Base-by-base conservation (phyloP, 495 filamentous ascomycete genomes). In the Xylaria venustula region DNA sequence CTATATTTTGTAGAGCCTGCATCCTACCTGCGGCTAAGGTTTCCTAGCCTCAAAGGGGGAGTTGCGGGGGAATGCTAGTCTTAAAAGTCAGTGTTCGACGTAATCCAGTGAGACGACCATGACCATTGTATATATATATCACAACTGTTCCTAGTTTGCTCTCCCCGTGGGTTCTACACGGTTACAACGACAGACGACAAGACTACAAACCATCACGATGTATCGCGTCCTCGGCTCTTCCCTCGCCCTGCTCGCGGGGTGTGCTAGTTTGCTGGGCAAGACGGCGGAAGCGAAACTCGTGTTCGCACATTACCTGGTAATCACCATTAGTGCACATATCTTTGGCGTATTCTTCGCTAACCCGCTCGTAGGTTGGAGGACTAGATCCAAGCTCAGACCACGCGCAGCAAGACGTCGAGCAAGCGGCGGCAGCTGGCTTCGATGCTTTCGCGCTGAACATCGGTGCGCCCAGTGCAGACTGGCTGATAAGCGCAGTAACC, bases 391-490 rank as follows among this genome's bases (percentile, higher is more conserved):
- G 50, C 36, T 63, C 71, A 22, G 53, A 66, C 26, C 70, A 77
- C 55, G 73, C 68, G 36, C 61, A 72, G 45, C 60, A 67, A 45
- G 70, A 77, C 45, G 69, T 77, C 34, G 51, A 68, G 28, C 63
- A 71, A 30, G 73, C 73, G 15, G 60, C 65, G 42, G 61, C 60
- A 12, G 62, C 72, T 1, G 65, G 67, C 48, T 69, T 73, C 34
- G 72, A 75, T 28, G 75, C 72, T 47, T 76, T 76, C 60, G 73
- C 72, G 36, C 63, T 77, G 3, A 75, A 77, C 19, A 64, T 75
- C 34, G 72, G 70, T 40, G 46, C 41, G 32, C 64, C 67, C 6
- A 36, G 32, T 14, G 64, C 36, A 4, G 62, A 67, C 30, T 75
- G 73, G 65, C 47, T 69, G 9, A 65, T 59, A 12, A 70, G 52